Percentiles rank a stretch among this genome's conserved stretches.
These are phyloP conservation scores for Bjerkandera adusta DNA, from an alignment of 1,284 basidiomycete species.

Conservation along the genomic window DNA sequence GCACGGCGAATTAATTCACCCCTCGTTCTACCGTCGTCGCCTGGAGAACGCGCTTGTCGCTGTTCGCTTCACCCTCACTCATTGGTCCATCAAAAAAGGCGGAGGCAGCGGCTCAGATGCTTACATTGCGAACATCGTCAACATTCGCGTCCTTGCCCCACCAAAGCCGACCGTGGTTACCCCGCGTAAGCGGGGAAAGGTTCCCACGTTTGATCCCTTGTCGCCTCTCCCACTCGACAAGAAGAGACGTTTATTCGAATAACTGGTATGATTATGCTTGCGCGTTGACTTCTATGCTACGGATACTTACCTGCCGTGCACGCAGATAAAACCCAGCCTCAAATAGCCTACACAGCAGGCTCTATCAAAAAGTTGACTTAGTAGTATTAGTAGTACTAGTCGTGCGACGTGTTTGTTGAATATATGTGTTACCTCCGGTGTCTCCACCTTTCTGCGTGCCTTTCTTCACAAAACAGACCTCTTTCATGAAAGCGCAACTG, in stretches of 20 bases:
- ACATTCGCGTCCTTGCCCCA: conserved; percentile 3
- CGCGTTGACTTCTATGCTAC: no score
- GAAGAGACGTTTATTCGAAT: conserved; percentile 4
- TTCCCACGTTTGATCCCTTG: conserved; percentile 4
- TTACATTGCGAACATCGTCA: conserved; percentile 5
- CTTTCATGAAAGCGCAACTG: no score
- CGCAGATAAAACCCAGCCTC: no score
- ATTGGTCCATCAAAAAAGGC: not conserved
- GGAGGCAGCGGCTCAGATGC: not conserved
- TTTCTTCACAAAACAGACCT: no score
- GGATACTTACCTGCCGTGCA: no score
- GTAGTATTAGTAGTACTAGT: no score
- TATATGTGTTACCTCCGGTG: no score
- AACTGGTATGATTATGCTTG: conserved; percentile 15
- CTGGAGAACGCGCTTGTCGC: not conserved
- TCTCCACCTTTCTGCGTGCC: no score
- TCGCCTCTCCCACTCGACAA: conserved; percentile 3
- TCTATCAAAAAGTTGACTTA: no score
- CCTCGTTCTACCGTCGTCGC: not conserved
- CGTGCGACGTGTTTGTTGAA: no score
- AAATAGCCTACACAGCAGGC: no score
- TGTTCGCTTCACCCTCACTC: not conserved
- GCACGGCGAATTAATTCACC: not conserved
- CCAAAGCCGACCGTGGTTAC: conserved; percentile 2
- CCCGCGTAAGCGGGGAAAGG: conserved; percentile 3